A percentile compares a stretch with the other conserved stretches of the same genome.
phyloP scores from a whole-genome alignment of 1,284 basidiomycete species.

The Tremellales sp. region DNA sequence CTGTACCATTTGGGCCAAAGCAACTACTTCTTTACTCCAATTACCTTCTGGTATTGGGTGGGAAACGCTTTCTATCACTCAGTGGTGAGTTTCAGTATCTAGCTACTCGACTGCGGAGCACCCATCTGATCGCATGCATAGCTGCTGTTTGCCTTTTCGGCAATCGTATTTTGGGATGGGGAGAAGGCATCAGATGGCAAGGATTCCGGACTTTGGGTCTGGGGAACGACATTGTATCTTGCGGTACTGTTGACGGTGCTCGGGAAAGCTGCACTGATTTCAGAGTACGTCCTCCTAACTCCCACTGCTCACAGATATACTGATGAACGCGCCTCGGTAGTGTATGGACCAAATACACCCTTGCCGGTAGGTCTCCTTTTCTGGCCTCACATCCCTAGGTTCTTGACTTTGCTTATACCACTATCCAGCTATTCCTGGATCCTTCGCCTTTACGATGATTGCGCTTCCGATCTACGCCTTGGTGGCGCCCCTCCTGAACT shows the following conservation, averaged over 20 bases:
- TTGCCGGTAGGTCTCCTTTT: slow-evolving; percentile 59
- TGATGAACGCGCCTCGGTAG: slow-evolving; percentile 49
- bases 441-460: slow-evolving; percentile 89
- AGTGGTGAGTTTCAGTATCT: slow-evolving; percentile 57
- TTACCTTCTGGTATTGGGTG: slow-evolving; percentile 93
- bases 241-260: slow-evolving; percentile 90
- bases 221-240: slow-evolving; percentile 94
- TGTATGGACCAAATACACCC: slow-evolving; percentile 99
- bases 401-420: slow-evolving; percentile 7
- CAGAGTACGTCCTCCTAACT: slow-evolving; percentile 75
- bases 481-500: slow-evolving; percentile 75
- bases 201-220: slow-evolving; percentile 93
- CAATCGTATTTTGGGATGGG: slow-evolving; percentile 88
- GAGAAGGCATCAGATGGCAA: slow-evolving; percentile 73
- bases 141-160: slow-evolving; percentile 82
- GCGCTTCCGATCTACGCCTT: slow-evolving; percentile 88
- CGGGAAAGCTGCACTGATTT: slow-evolving; percentile 94
- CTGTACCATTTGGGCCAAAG: slow-evolving; percentile 87
- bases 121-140: slow-evolving; percentile 39
- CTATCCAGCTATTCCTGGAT: slow-evolving; percentile 80
- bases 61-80: slow-evolving; percentile 92
- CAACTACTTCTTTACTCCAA: slow-evolving; percentile 87
- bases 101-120: background rate
- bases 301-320: slow-evolving; percentile 12
- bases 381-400: background rate